Base-by-base conservation (phyloP, 768 basidiomycete genomes). In the Termitomyces titanicus region DNA sequence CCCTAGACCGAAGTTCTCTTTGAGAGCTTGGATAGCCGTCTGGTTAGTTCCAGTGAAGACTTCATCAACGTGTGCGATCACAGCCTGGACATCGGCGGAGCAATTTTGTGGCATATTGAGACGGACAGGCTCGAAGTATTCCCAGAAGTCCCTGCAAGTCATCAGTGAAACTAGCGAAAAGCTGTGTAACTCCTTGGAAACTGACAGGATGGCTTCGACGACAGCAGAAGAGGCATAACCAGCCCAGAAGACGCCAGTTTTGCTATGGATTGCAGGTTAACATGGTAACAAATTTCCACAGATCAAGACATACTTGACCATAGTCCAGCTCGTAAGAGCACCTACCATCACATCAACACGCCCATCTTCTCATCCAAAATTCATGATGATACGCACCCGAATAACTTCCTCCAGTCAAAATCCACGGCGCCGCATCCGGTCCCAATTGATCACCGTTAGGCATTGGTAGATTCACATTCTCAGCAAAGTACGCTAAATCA, bases 81-180 rank as follows among this genome's bases (percentile, higher is more conserved):
- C 86, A 7, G 77, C 78, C 66, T 86, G 72, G 29, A 88, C 75
- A 61, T 91, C 88, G 0, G 85, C 78, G 7, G 86, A 88, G 68
- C 88, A 91, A 65, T 91, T 90, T 59, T 63, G 44, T 3, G 86
- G 83, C 85, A 88, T 88, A 60, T 80, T 72, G 58, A 80, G 74
- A 17, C 81, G 81, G 59, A 86, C 79, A 12, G 86, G 87, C 57
- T 87, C 86, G 68, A 86, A 89, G 62, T 89, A 90, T 57, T 72
- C 73, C 84, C 84, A 88, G 63, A 81, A 86, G 66, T 86, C 80
- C 61, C 55, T 51, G 44, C 33, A 42, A 42, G 17, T n/a, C 12
- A 12, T 38, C 27, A 37, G 18, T 11, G 9, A 42, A 17, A 12
- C 29, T 3, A 29, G 8, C 5, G 9, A 38, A 45, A 51, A 47